Conservation (phyloP, 2,329 filamentous ascomycete species). For the Fonsecaea monophora region DNA sequence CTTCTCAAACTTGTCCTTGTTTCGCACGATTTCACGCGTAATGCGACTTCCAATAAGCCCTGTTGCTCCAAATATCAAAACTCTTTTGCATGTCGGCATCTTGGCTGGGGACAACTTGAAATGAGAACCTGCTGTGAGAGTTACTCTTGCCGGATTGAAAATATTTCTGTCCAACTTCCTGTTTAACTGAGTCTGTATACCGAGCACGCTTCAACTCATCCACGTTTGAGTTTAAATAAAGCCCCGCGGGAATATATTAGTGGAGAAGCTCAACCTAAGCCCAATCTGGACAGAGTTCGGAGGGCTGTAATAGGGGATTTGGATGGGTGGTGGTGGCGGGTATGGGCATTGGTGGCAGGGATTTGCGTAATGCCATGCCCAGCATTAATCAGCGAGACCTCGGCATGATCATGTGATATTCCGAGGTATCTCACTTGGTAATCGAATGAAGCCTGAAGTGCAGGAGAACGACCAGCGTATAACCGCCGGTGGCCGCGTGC, state of each 20-base stretch:
- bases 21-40: slow-evolving; percentile 53
- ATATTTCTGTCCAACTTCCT: neutral
- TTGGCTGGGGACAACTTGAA: slow-evolving; percentile 15
- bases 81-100: slow-evolving; percentile 25
- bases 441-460: too few species aligned
- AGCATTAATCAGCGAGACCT: slow-evolving; percentile 5
- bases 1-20: slow-evolving; percentile 54
- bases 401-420: slow-evolving; percentile 3
- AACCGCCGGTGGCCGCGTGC: too few species aligned
- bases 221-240: neutral
- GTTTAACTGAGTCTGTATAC: too few species aligned
- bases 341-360: neutral
- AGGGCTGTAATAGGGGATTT: neutral
- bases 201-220: neutral
- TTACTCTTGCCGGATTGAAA: neutral
- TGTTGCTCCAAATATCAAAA: slow-evolving; percentile 62
- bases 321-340: neutral
- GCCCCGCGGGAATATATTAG: neutral
- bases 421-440: too few species aligned
- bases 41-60: slow-evolving; percentile 61
- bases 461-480: too few species aligned
- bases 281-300: neutral
- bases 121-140: neutral
- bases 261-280: neutral
- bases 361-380: neutral